Conservation (phyloP, 371 early-diverging fungal species). For the Sanchytrium tribonematis region DNA sequence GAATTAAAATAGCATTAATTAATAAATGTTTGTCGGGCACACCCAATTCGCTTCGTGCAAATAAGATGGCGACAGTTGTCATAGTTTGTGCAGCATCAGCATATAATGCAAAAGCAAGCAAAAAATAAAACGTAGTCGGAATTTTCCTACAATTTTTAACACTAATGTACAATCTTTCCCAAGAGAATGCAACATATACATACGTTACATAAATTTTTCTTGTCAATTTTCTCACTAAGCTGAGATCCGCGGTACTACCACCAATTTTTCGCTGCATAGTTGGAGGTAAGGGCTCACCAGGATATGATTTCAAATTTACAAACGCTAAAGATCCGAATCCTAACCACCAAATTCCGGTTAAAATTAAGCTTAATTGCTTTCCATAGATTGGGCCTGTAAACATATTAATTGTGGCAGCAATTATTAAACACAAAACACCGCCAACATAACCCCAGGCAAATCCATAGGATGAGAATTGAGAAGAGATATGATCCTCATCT, state of each 20-base stretch:
- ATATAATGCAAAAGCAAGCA: conserved; percentile 15
- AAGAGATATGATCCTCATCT: conserved; percentile 16
- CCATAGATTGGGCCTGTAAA: conserved; percentile 13
- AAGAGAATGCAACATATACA: no score
- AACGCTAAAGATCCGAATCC: conserved; percentile 8
- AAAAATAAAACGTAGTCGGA: conserved; percentile 14
- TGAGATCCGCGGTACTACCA: no score
- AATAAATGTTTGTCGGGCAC: conserved; percentile 11
- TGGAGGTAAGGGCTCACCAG: conserved; percentile 24
- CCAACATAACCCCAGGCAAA: conserved; percentile 19
- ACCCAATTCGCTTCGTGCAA: conserved; percentile 16
- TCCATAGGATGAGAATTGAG: conserved; percentile 17
- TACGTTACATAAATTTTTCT: no score
- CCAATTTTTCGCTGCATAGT: no score
- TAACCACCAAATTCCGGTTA: conserved; percentile 24
- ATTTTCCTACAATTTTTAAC: no score
- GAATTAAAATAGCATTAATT: conserved; percentile 16
- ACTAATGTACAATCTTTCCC: no score
- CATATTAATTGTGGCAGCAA: conserved; percentile 16
- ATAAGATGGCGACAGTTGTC: conserved; percentile 15
- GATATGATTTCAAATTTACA: conserved; percentile 15
- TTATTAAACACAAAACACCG: conserved; percentile 15
- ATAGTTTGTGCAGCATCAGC: conserved; percentile 15
- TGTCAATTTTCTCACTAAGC: no score
- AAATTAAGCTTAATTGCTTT: conserved; percentile 20